Base-by-base conservation (phyloP, 1,284 basidiomycete species). In the Schizopora paradoxa region DNA sequence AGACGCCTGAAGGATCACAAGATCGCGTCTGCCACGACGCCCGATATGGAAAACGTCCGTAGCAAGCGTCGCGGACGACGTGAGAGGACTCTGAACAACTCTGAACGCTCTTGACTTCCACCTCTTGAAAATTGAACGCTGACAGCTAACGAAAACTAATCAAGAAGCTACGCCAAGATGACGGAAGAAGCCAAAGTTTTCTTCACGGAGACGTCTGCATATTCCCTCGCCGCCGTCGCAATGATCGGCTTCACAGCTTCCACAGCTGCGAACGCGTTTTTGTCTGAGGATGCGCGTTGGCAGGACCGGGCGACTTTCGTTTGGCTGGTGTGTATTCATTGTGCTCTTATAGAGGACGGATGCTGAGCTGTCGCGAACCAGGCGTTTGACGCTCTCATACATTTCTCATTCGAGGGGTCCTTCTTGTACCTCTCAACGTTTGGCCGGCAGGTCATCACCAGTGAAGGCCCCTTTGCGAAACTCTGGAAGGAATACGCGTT, bases 381-480 rank as follows among this genome's bases (percentile, higher is more conserved):
- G 79, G 73, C 79, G 7, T 90, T 88, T 53, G 83, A 89, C 58
- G 83, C 77, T 2, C 69, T 88, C 58, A 86, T 86, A 47, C 88
- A 90, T 59, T 86, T 87, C 62, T 72, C 70, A 1, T 79, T 87
- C 48, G 88, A 91, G 58, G 86, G 82, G 5, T 79, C 83, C 5
- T 91, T 86, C 68, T 66, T 91, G 29, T 88, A 76, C 60, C 69
- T 83, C 36, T 88, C 85, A 1, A 74, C 73, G 23, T 85, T 86
- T 54, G 86, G 86, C 19, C 66, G 82, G 35, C 73, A 79, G 45
- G 86, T 88, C 11, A 82, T 82, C 56, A 76, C 77, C 7, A 83
- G 80, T 54, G 58, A 66, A 2, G 86, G 86, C 1, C 69, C 74
- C 18, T 76, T 90, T 53, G 86, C 86, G n/a, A 74, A 80, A 43